A percentile compares a stretch with the other conserved stretches of the same genome.
These are phyloP conservation scores for Penicillium sp. DNA, from an alignment of 2,329 filamentous ascomycete species.

Conservation along the genomic window DNA sequence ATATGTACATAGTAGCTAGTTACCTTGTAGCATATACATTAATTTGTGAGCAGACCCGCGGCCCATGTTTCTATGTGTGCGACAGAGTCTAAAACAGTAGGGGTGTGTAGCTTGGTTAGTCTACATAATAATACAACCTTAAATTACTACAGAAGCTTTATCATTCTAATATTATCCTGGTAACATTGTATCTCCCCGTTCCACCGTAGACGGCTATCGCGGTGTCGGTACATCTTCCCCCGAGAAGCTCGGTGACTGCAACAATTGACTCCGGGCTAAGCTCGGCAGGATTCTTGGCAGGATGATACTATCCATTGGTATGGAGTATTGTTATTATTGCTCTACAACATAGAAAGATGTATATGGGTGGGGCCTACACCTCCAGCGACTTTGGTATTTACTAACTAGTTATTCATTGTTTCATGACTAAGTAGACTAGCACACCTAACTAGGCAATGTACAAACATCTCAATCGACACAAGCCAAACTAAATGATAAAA, in stretches of 20 bases:
- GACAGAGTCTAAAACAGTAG: not conserved
- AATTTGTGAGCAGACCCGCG: not conserved
- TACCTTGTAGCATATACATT: not conserved
- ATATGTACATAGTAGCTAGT: not conserved
- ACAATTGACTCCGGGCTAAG: not conserved
- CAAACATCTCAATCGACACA: not conserved
- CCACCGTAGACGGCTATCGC: not conserved
- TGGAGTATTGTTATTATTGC: slow-evolving; percentile 2
- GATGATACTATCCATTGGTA: too few relatives aligned
- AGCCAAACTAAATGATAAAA: slow-evolving; percentile 3
- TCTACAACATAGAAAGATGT: not conserved
- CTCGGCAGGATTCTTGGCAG: not conserved
- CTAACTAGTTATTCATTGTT: not conserved
- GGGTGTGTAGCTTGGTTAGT: not conserved
- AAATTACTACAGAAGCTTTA: not conserved
- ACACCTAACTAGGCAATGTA: not conserved
- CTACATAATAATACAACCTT: not conserved
- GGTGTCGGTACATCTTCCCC: not conserved
- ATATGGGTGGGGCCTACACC: not conserved
- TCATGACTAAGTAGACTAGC: not conserved
- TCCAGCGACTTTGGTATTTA: not conserved
- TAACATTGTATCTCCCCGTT: not conserved
- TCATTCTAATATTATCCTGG: not conserved
- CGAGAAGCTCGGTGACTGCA: not conserved
- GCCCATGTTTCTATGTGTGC: not conserved